These are phyloP conservation scores for Ceratocystis variospora DNA, from an alignment of 2,329 filamentous ascomycete genomes.

Conservation along the genomic window DNA sequence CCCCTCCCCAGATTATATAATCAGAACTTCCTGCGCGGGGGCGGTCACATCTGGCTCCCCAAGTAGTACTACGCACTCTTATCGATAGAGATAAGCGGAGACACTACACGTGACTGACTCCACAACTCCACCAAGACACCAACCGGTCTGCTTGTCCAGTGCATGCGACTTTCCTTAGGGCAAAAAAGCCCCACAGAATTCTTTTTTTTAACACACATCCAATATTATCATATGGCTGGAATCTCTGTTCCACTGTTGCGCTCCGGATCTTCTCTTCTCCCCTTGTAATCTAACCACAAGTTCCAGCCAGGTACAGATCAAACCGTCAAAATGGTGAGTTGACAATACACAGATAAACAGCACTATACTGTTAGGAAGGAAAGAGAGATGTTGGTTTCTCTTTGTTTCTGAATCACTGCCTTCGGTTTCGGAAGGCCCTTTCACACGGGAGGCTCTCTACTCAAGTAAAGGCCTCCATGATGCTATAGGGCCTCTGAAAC, in stretches of 20 bases:
- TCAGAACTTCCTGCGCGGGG: too few species aligned
- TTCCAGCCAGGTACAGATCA: slow-evolving; percentile 22
- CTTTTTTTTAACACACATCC: slow-evolving; percentile 19
- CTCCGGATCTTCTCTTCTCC: slow-evolving; percentile 33
- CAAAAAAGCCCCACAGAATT: slow-evolving; percentile 31
- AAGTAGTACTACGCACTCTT: neutral
- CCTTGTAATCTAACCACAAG: slow-evolving; percentile 18
- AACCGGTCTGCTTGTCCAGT: slow-evolving; percentile 22
- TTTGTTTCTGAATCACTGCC: slow-evolving; percentile 10
- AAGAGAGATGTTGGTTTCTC: neutral
- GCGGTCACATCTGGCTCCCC: too few species aligned
- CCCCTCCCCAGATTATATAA: too few species aligned
- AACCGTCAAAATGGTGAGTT: slow-evolving; percentile 58
- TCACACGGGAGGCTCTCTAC: neutral
- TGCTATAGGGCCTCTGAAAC: neutral
- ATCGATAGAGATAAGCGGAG: slow-evolving; percentile 7
- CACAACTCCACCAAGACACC: slow-evolving; percentile 22
- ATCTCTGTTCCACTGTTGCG: slow-evolving; percentile 7
- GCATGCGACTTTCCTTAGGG: slow-evolving; percentile 27
- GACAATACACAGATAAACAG: slow-evolving; percentile 21
- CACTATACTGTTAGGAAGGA: neutral
- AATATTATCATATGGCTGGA: slow-evolving; percentile 27
- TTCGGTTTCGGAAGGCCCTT: neutral
- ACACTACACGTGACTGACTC: slow-evolving; percentile 15
- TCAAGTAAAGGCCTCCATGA: neutral